A percentile compares a stretch with the other conserved stretches of the same genome.
phyloP scores from a whole-genome alignment of 495 filamentous ascomycete species.

The Mytilinidion resinicola region DNA sequence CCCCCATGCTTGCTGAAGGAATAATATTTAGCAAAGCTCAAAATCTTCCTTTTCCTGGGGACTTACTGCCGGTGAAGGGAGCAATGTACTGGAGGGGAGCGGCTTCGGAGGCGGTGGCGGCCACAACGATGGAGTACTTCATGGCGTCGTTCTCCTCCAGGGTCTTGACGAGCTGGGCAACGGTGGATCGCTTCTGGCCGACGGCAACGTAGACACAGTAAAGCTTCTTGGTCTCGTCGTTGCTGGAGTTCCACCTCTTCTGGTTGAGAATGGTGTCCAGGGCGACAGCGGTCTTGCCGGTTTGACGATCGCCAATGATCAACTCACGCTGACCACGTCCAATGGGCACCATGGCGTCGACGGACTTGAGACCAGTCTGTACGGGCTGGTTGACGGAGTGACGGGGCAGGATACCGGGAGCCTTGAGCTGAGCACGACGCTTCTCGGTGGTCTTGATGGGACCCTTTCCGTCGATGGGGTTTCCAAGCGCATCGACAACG shows the following conservation, averaged over 20 bases:
- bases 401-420: slow-evolving; percentile 95
- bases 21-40: slow-evolving; percentile 14
- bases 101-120: slow-evolving; percentile 96
- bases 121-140: slow-evolving; percentile 95
- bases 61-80: slow-evolving; percentile 71
- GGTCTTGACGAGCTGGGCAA: slow-evolving; percentile 98
- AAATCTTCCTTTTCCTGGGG: too few species aligned
- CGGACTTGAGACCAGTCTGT: slow-evolving; percentile 97
- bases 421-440: slow-evolving; percentile 97
- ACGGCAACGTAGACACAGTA: slow-evolving; percentile 99
- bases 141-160: slow-evolving; percentile 99
- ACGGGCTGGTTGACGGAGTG: slow-evolving; percentile 96
- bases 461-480: slow-evolving; percentile 99
- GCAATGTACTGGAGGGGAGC: slow-evolving; percentile 70
- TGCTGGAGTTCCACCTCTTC: slow-evolving; percentile 88
- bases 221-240: slow-evolving; percentile 93
- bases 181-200: slow-evolving; percentile 98
- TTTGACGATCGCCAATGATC: slow-evolving; percentile 99
- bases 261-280: slow-evolving; percentile 99
- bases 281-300: slow-evolving; percentile 98
- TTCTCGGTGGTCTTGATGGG: slow-evolving; percentile 85
- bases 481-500: slow-evolving; percentile 96
- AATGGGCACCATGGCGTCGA: slow-evolving; percentile 99
- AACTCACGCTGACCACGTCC: slow-evolving; percentile 99
- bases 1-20: slow-evolving; percentile 56